phyloP scores from a whole-genome alignment of 2,329 filamentous ascomycete species.

The Waltergamsia citrina region DNA sequence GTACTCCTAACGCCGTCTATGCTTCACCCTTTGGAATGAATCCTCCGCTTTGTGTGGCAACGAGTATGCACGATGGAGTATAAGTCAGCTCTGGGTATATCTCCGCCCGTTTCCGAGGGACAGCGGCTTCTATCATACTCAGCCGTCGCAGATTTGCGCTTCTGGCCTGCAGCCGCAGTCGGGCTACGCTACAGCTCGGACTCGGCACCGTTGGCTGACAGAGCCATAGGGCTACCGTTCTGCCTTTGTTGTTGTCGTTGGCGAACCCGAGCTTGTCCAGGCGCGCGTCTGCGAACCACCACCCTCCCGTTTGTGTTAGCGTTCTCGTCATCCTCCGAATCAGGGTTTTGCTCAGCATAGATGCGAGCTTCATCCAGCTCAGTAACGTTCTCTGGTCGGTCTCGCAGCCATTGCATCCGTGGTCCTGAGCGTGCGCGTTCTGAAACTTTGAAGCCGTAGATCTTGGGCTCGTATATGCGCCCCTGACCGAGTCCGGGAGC shows the following conservation, averaged over 20 bases:
- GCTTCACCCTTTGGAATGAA: not conserved
- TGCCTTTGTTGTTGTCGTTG: constrained; percentile 34
- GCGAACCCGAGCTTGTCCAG: constrained; percentile 29
- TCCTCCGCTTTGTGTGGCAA: no score
- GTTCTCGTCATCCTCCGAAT: constrained; percentile 49
- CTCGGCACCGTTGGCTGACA: constrained; percentile 47
- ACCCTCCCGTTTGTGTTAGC: constrained; percentile 16
- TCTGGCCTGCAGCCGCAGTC: constrained; percentile 1
- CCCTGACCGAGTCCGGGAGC: constrained; percentile 74
- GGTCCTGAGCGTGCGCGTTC: constrained; percentile 85
- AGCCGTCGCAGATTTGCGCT: constrained; percentile 2
- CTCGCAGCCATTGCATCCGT: constrained; percentile 92
- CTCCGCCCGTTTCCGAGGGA: not conserved
- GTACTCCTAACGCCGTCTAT: constrained; percentile 1
- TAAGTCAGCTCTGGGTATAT: not conserved
- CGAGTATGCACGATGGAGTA: no score
- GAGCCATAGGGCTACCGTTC: constrained; percentile 47
- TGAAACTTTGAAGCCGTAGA: constrained; percentile 93
- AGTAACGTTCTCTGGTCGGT: constrained; percentile 68
- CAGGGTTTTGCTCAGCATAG: constrained; percentile 42
- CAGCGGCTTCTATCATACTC: not conserved
- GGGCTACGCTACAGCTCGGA: constrained; percentile 36
- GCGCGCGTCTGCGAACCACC: constrained; percentile 31
- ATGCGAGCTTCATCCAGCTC: constrained; percentile 73
- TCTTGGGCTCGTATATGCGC: constrained; percentile 87